Percentiles rank a stretch among this genome's conserved stretches.
These are phyloP conservation scores for Ajuga chamaepitys DNA, from an alignment of 257 asterid genomes.

Conservation along the genomic window DNA sequence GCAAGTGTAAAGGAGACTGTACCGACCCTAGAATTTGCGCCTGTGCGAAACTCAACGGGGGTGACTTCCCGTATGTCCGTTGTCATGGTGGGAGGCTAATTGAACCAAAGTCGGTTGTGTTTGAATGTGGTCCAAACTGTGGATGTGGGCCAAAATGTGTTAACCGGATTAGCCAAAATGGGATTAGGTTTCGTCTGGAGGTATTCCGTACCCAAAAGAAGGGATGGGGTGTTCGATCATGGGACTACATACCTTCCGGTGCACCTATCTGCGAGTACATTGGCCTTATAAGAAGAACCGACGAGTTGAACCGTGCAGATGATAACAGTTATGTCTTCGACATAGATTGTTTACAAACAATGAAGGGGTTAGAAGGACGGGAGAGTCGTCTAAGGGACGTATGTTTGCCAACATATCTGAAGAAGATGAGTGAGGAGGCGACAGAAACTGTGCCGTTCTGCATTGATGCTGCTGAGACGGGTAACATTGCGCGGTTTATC, in stretches of 20 bases:
- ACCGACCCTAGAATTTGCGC: too few species aligned
- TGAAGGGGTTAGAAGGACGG: constrained; percentile 82
- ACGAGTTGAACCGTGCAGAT: constrained; percentile 42
- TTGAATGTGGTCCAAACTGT: constrained; percentile 81
- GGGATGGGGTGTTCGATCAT: constrained; percentile 94
- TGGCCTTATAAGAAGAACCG: constrained; percentile 52
- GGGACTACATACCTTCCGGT: constrained; percentile 86
- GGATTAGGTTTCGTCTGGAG: constrained; percentile 52
- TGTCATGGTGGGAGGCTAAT: too few species aligned
- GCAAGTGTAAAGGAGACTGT: too few species aligned
- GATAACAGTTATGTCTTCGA: constrained; percentile 70
- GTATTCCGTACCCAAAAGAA: constrained; percentile 72
- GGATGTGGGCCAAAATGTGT: constrained; percentile 71
- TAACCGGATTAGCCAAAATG: constrained; percentile 56
- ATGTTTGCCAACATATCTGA: constrained; percentile 42
- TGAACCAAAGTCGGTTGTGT: constrained; percentile 20
- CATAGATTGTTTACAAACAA: constrained; percentile 84
- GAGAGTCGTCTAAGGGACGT: constrained; percentile 89
- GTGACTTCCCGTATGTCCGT: too few species aligned
- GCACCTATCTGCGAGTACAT: constrained; percentile 86
- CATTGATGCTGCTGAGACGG: constrained; percentile 68
- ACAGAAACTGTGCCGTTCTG: constrained; percentile 64
- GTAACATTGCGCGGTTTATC: constrained; percentile 68
- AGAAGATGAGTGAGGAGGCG: constrained; percentile 30
- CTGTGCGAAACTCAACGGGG: too few species aligned